Percentiles rank a stretch among this genome's conserved stretches.
Evolutionary conservation across 176 grass and related monocot species (phyloP).

Genomic region (Oropetium thomaeum): DNA sequence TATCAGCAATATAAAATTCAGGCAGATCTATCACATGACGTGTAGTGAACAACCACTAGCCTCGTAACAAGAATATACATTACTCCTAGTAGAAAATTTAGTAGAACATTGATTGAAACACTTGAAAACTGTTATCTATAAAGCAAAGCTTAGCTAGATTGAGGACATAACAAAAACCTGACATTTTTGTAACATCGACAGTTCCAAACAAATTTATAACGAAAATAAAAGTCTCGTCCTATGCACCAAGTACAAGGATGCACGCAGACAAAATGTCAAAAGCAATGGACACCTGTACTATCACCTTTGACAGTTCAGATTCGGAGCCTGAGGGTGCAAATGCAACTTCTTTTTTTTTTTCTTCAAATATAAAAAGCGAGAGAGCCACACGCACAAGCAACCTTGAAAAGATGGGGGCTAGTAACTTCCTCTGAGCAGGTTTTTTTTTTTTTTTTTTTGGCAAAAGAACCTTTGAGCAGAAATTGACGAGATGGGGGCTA

Average conservation of each 20-base stretch:
- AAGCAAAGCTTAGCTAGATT: background rate
- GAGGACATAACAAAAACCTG: background rate
- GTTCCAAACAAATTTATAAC: background rate
- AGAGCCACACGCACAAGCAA: background rate
- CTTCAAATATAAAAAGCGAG: too few relatives aligned
- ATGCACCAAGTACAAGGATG: background rate
- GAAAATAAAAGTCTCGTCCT: background rate
- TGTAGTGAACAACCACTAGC: background rate
- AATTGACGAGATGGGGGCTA: too few relatives aligned
- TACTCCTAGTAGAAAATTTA: background rate
- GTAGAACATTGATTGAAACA: background rate
- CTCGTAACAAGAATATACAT: background rate
- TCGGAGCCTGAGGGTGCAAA: background rate
- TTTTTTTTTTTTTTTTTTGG: too few relatives aligned
- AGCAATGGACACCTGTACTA: background rate
- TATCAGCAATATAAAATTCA: background rate
- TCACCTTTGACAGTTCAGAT: conserved; percentile 1
- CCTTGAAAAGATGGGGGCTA: background rate
- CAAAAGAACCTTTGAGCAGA: too few relatives aligned
- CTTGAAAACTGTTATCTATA: background rate
- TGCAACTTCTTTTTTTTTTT: background rate
- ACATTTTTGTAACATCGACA: background rate
- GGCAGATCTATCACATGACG: conserved; percentile 11
- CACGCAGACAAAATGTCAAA: background rate
- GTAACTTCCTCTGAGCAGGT: background rate